A percentile compares a stretch with the other conserved stretches of the same genome.
Conservation (phyloP, 2,329 filamentous ascomycete species). For the Colletotrichum paranaense region DNA sequence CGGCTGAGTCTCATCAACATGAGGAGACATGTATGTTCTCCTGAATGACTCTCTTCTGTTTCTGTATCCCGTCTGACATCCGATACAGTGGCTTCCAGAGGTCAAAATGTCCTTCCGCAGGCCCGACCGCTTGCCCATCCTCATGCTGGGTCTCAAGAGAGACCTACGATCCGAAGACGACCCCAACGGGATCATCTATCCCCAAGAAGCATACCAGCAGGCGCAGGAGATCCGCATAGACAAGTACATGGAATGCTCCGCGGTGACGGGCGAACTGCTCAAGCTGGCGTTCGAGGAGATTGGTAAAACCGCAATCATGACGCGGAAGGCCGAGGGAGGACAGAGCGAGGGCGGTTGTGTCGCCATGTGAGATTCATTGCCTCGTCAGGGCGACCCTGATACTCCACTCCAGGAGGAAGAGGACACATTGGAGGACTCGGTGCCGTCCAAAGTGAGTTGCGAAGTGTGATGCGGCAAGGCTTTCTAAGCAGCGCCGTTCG, state of each 20-base stretch:
- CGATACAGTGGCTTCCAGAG: slow-evolving; percentile 67
- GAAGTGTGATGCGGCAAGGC: not conserved
- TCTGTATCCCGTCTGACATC: slow-evolving; percentile 14
- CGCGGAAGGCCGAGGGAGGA: slow-evolving; percentile 57
- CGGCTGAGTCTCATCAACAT: slow-evolving; percentile 68
- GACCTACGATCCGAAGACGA: slow-evolving; percentile 69
- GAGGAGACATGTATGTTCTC: slow-evolving; percentile 61
- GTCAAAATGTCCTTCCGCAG: slow-evolving; percentile 59
- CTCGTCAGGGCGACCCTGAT: not conserved
- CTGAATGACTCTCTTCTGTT: not conserved
- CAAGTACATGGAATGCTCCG: slow-evolving; percentile 73
- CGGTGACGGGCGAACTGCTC: slow-evolving; percentile 69
- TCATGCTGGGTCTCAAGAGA: slow-evolving; percentile 70
- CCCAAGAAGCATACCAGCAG: slow-evolving; percentile 68
- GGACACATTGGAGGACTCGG: slow-evolving; percentile 39
- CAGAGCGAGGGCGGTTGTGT: slow-evolving; percentile 67
- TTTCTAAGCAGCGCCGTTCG: slow-evolving; percentile 45
- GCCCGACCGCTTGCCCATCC: slow-evolving; percentile 62
- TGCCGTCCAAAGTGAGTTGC: not conserved
- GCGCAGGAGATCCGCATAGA: slow-evolving; percentile 70
- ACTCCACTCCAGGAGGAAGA: not conserved
- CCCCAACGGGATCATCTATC: slow-evolving; percentile 70
- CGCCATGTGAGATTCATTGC: slow-evolving; percentile 54
- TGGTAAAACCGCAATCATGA: slow-evolving; percentile 65
- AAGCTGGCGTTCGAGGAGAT: slow-evolving; percentile 70